Percentiles rank a stretch among this genome's conserved stretches.
Evolutionary conservation across 805 yeast genomes (phyloP).

Genomic region (Yamadazyma paraphyllophila): DNA sequence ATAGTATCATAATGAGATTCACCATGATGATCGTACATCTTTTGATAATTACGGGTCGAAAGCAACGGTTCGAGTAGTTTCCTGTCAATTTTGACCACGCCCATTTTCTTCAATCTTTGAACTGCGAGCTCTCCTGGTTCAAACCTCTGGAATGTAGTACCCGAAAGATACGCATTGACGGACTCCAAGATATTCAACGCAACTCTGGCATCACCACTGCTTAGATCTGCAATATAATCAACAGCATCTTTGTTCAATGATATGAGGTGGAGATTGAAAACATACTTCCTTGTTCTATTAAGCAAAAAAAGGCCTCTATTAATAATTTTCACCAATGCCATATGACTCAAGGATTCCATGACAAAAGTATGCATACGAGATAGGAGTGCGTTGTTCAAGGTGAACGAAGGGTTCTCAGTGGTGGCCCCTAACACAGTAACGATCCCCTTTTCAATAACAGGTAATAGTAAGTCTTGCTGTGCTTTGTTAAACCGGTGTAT

Average conservation of each 20-base stretch:
- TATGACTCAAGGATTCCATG: slow-evolving; percentile 37
- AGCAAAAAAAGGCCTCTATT: slow-evolving; percentile 41
- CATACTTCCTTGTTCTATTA: slow-evolving; percentile 57
- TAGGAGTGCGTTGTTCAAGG: slow-evolving; percentile 40
- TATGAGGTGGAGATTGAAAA: slow-evolving; percentile 49
- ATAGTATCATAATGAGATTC: slow-evolving; percentile 94
- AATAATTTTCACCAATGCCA: slow-evolving; percentile 33
- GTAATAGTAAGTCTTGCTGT: slow-evolving; percentile 41
- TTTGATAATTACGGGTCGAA: slow-evolving; percentile 44
- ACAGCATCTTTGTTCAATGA: slow-evolving; percentile 56
- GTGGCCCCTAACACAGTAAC: slow-evolving; percentile 45
- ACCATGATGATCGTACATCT: slow-evolving; percentile 80
- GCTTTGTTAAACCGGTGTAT: slow-evolving; percentile 45
- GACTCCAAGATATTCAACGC: slow-evolving; percentile 81
- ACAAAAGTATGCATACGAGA: slow-evolving; percentile 45
- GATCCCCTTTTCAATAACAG: slow-evolving; percentile 40
- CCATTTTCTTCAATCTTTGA: slow-evolving; percentile 17
- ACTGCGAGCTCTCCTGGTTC: slow-evolving; percentile 18
- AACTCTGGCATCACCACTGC: slow-evolving; percentile 87
- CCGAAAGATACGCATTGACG: slow-evolving; percentile 52
- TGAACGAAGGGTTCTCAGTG: slow-evolving; percentile 63
- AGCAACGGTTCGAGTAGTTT: slow-evolving; percentile 40
- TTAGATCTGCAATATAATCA: slow-evolving; percentile 65
- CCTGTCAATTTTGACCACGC: slow-evolving; percentile 40
- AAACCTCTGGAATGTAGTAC: slow-evolving; percentile 21